Evolutionary conservation across 2,329 filamentous ascomycete genomes (phyloP), one percentile per base, ranked within the genome.

Genomic region (Biscogniauxia marginata): DNA sequence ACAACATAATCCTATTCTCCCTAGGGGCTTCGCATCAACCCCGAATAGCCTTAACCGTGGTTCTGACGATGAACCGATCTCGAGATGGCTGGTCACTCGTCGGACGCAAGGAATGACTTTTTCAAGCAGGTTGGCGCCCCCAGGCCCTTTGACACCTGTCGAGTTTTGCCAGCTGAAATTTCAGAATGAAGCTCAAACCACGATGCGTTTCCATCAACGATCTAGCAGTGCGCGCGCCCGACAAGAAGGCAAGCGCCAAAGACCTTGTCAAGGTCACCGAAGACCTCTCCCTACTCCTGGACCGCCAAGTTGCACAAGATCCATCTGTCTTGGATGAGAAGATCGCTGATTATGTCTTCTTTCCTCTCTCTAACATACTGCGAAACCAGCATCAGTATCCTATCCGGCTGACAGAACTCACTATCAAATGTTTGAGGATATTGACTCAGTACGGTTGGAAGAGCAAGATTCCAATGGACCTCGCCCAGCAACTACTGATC

Each of bases 311-410:
- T 23, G 66, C 70, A 45, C 67, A 66, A 21, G 78, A 84, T 60
- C 71, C 77, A 2, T 70, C 75, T 1, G 75, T 77, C 0, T 72
- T 98, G 18, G 91, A 97, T 70, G 82, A 87, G 52, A 93, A 92
- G 70, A 77, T 98, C 18, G 91, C 93, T 13, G 93, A 97, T 76
- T 99, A 98, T 78, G 83, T 90, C 67, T 98, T 98, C 77, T 96
- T 97, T 60, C 95, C 95, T 0, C 78, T 99, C 0, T 92, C 91
- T 0, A 89, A 95, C 64, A 85, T 98, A 43, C 87, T 99, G 65
- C 87, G 91, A 56, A 83, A 86, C 60, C 88, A 90, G 63, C 84
- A 89, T 60, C 79, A 82, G 49, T 84, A 93, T 53, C 86, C 93
- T 0, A 82, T 89, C 48, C 82, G 83, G 34, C 78, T 90, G 44